These are phyloP conservation scores for Cladosporium sp. DNA, from an alignment of 2,329 filamentous ascomycete species.

Conservation along the genomic window DNA sequence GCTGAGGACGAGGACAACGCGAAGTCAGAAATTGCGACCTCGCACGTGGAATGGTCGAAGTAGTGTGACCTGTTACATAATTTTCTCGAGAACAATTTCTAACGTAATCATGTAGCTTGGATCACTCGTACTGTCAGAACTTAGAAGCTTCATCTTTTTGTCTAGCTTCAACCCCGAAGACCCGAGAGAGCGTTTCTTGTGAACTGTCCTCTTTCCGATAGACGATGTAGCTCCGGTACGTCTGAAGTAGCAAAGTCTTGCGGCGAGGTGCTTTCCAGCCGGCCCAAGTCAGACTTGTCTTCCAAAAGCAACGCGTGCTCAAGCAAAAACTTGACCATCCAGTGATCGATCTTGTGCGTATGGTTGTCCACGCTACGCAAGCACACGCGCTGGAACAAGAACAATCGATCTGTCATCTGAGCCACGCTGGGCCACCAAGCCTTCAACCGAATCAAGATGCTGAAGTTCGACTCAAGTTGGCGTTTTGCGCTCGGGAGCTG, in stretches of 20 bases:
- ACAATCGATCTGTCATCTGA: slow-evolving; percentile 33
- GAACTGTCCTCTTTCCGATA: not conserved
- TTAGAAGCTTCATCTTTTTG: too few species aligned
- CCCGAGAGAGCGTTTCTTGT: not conserved
- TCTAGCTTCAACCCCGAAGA: not conserved
- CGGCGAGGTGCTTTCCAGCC: not conserved
- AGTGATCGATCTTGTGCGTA: slow-evolving; percentile 14
- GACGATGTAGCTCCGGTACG: not conserved
- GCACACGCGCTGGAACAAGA: slow-evolving; percentile 42
- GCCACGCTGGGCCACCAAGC: slow-evolving; percentile 37
- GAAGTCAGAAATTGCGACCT: not conserved
- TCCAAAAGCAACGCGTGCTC: slow-evolving; percentile 6
- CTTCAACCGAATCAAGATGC: slow-evolving; percentile 39
- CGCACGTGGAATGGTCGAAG: not conserved
- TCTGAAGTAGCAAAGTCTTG: not conserved
- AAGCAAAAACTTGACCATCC: slow-evolving; percentile 17
- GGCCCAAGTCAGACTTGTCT: not conserved
- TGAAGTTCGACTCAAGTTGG: slow-evolving; percentile 44
- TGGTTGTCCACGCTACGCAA: slow-evolving; percentile 12
- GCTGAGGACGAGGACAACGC: not conserved
- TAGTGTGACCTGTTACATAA: not conserved
- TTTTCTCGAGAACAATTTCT: too few species aligned
- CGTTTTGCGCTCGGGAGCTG: slow-evolving; percentile 34
- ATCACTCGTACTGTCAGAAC: too few species aligned
- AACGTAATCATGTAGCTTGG: too few species aligned